phyloP scores from a whole-genome alignment of 805 yeast genomes.

The Candida saitoana region DNA sequence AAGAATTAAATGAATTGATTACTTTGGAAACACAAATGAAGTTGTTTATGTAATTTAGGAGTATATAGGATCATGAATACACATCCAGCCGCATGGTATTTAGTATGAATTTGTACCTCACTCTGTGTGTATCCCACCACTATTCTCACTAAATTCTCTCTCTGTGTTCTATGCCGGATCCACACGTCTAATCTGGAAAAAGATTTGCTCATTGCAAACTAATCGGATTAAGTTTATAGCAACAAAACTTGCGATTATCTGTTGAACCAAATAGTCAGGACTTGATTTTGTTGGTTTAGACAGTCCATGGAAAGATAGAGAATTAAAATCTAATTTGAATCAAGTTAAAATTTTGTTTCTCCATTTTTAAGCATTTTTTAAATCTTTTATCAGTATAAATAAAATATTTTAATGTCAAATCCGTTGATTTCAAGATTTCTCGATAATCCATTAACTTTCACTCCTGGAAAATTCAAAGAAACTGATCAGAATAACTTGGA shows the following conservation, averaged over 20 bases:
- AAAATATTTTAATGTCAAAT: conserved; percentile 19
- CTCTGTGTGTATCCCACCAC: not conserved
- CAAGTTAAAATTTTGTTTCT: not conserved
- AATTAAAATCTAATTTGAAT: not conserved
- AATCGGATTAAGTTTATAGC: not conserved
- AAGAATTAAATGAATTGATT: conserved; percentile 18
- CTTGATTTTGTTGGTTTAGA: not conserved
- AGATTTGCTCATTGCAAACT: conserved; percentile 2
- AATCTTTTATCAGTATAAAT: too few species aligned
- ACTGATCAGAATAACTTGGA: not conserved
- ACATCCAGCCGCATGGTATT: not conserved
- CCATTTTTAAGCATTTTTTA: too few species aligned
- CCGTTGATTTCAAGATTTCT: conserved; percentile 64
- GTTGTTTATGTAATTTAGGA: conserved; percentile 12
- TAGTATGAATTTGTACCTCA: not conserved
- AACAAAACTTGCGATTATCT: not conserved
- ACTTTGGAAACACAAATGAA: conserved; percentile 17
- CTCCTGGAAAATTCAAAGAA: conserved; percentile 49
- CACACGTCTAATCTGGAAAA: not conserved
- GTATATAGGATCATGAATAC: too few species aligned
- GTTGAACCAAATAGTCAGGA: not conserved
- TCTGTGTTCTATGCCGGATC: not conserved
- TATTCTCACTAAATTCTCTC: not conserved
- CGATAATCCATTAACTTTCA: conserved; percentile 59
- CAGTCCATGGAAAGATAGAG: not conserved